phyloP scores from a whole-genome alignment of 192 early-diverging fungal species.

The Coemansia sp. region DNA sequence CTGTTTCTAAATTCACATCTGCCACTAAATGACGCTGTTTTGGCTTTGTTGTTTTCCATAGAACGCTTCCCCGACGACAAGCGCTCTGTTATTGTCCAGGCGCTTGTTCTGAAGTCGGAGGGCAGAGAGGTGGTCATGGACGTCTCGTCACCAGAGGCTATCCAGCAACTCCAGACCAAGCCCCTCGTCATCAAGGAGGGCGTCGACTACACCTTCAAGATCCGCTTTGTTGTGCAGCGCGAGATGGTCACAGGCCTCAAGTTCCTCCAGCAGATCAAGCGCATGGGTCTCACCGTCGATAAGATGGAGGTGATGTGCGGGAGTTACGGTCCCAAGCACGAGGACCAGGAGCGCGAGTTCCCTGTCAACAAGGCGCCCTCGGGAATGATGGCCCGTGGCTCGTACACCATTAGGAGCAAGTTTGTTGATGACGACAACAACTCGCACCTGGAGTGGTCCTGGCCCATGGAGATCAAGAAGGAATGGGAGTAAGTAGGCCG shows the following conservation, averaged over 20 bases:
- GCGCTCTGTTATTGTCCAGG: conserved; percentile 54
- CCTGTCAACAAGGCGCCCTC: conserved; percentile 81
- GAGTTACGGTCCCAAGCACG: conserved; percentile 81
- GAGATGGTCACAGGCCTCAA: conserved; percentile 94
- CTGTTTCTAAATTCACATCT: conserved; percentile 10
- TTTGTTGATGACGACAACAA: conserved; percentile 92
- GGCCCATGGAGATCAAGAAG: conserved; percentile 89
- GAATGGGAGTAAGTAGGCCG: conserved; percentile 63
- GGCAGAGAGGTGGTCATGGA: conserved; percentile 36
- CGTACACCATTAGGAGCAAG: conserved; percentile 86
- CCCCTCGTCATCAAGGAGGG: conserved; percentile 96
- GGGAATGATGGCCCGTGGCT: conserved; percentile 89
- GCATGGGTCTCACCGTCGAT: conserved; percentile 81
- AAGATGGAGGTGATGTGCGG: conserved; percentile 96
- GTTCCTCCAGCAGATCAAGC: conserved; percentile 92
- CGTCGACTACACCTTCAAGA: conserved; percentile 87
- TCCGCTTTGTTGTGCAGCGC: conserved; percentile 91
- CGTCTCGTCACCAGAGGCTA: conserved; percentile 58
- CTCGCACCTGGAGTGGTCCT: conserved; percentile 78
- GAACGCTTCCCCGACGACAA: conserved; percentile 60
- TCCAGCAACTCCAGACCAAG: conserved; percentile 67
- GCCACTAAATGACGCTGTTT: conserved; percentile 1
- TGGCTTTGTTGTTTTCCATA: conserved; percentile 7
- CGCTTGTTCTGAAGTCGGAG: conserved; percentile 40
- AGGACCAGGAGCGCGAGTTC: conserved; percentile 83